These are phyloP conservation scores for Penicillium sp. DNA, from an alignment of 2,329 filamentous ascomycete species.

Conservation along the genomic window DNA sequence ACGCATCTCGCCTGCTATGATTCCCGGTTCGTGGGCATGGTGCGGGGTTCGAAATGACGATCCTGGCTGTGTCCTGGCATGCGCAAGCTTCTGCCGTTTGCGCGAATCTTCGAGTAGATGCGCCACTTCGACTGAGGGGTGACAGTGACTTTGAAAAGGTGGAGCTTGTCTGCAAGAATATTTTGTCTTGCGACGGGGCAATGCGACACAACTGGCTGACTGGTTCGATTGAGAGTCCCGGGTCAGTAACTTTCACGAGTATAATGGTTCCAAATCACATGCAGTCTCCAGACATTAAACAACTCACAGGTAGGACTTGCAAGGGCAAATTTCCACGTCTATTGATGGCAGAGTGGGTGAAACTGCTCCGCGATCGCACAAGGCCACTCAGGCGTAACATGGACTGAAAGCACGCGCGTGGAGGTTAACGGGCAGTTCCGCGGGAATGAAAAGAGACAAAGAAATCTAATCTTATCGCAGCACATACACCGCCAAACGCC, in stretches of 20 bases:
- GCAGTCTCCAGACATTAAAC: not conserved
- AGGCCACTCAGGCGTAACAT: not conserved
- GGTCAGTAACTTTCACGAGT: too few relatives aligned
- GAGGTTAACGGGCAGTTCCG: conserved; percentile 4
- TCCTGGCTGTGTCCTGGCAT: conserved; percentile 1
- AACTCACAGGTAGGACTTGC: not conserved
- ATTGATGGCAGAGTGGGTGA: not conserved
- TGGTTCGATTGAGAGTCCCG: too few relatives aligned
- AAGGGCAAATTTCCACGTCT: not conserved
- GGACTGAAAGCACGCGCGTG: not conserved
- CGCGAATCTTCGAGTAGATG: too few relatives aligned
- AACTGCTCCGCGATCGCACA: not conserved
- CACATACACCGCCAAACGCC: conserved; percentile 16
- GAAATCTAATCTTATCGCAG: conserved; percentile 19
- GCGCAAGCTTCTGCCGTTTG: conserved; percentile 13
- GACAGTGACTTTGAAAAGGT: too few relatives aligned
- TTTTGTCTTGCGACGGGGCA: too few relatives aligned
- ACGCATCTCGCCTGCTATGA: conserved; percentile 1
- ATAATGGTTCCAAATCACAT: too few relatives aligned
- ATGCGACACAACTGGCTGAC: too few relatives aligned
- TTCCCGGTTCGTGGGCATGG: conserved; percentile 1
- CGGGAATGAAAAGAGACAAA: conserved; percentile 9
- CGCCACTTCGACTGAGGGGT: too few relatives aligned
- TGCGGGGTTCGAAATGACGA: not conserved
- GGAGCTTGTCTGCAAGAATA: not conserved